Percentiles rank a stretch among this genome's conserved stretches.
These are phyloP conservation scores for Sarocladium brachiariae DNA, from an alignment of 2,329 filamentous ascomycete species.

Conservation along the genomic window DNA sequence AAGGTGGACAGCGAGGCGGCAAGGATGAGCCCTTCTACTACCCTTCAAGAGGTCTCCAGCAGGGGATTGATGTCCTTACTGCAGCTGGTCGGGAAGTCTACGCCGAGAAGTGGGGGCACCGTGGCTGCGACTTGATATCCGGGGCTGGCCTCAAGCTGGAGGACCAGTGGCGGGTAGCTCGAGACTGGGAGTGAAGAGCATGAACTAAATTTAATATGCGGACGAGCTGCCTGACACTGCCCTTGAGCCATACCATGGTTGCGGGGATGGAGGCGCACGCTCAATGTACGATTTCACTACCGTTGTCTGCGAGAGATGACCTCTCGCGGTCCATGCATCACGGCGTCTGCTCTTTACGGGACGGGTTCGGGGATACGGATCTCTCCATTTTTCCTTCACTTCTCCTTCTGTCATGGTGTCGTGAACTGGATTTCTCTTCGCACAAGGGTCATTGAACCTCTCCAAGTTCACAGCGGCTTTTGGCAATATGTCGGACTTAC, in stretches of 20 bases:
- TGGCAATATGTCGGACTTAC: background rate
- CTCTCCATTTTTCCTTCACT: background rate
- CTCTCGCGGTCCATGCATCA: constrained; percentile 1
- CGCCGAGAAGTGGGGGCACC: constrained; percentile 38
- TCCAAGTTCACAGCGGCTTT: background rate
- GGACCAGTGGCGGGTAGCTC: constrained; percentile 40
- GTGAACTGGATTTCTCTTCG: background rate
- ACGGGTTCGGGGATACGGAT: background rate
- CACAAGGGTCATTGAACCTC: background rate
- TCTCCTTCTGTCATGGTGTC: background rate
- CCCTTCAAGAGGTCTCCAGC: constrained; percentile 36
- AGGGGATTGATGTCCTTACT: constrained; percentile 36
- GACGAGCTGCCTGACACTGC: background rate
- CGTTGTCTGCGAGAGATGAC: background rate
- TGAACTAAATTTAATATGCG: background rate
- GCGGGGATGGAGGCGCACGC: background rate
- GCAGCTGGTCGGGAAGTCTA: constrained; percentile 37
- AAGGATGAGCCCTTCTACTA: constrained; percentile 47
- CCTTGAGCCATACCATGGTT: background rate
- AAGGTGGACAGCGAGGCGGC: constrained; percentile 42
- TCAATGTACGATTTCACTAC: background rate
- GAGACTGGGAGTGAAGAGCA: constrained; percentile 26
- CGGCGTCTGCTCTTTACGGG: constrained; percentile 7
- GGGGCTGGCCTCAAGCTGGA: constrained; percentile 28
- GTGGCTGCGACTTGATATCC: constrained; percentile 33